Percentiles rank a stretch among this genome's conserved stretches.
These are phyloP conservation scores for Juncus effusus DNA, from an alignment of 176 grass and related monocot species.

Conservation along the genomic window DNA sequence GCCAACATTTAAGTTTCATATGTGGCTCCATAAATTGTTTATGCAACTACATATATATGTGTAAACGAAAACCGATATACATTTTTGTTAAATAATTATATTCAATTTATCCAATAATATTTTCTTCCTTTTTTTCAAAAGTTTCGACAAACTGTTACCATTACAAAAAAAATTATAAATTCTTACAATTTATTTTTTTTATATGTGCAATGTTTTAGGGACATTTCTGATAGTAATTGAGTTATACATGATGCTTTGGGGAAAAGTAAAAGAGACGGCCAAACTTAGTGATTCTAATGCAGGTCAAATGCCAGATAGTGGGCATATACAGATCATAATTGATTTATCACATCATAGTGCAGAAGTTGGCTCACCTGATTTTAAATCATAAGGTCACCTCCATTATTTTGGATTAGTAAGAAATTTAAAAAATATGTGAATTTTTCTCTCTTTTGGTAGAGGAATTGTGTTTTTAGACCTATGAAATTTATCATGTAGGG, in stretches of 20 bases:
- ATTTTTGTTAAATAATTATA: neutral
- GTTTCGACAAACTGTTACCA: no score
- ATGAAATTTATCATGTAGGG: no score
- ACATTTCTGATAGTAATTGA: conserved; percentile 56
- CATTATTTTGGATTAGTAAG: neutral
- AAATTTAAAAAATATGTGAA: no score
- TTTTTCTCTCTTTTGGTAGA: no score
- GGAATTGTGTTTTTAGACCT: no score
- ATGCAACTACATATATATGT: neutral
- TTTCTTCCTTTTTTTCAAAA: neutral
- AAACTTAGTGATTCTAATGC: conserved; percentile 25
- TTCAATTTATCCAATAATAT: neutral
- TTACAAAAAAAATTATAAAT: no score
- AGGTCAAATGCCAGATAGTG: neutral
- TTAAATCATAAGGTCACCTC: neutral
- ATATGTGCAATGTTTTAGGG: conserved; percentile 40
- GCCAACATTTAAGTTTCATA: no score
- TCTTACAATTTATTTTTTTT: neutral
- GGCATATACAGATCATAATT: conserved; percentile 31
- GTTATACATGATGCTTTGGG: conserved; percentile 82
- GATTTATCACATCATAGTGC: neutral
- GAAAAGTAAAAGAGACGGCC: conserved; percentile 44
- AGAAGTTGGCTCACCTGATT: neutral
- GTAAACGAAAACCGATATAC: no score
- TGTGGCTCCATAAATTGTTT: neutral